Evolutionary conservation across 1,139 yeast species (phyloP).

Genomic region (Geotrichum klebahnii): DNA sequence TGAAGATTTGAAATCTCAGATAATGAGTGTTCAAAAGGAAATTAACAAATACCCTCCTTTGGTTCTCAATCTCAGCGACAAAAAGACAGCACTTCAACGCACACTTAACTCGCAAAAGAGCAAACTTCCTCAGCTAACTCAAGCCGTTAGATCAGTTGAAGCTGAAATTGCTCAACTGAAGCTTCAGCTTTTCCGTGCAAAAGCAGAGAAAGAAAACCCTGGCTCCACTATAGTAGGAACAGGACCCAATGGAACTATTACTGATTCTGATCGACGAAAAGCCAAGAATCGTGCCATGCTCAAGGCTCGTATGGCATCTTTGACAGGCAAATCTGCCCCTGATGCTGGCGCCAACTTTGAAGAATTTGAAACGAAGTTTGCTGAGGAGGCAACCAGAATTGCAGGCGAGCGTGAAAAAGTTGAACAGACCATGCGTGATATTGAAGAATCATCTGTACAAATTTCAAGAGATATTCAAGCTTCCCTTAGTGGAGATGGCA

Average conservation of each 20-base stretch:
- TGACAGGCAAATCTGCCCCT: slow-evolving; percentile 68
- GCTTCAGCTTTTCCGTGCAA: slow-evolving; percentile 55
- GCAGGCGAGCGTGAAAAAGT: slow-evolving; percentile 53
- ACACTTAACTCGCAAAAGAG: slow-evolving; percentile 58
- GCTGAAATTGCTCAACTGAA: slow-evolving; percentile 63
- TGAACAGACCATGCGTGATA: slow-evolving; percentile 55
- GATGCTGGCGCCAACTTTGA: slow-evolving; percentile 38
- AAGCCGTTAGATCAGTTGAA: slow-evolving; percentile 59
- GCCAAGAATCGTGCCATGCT: slow-evolving; percentile 73
- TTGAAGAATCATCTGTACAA: slow-evolving; percentile 67
- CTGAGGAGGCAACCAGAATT: slow-evolving; percentile 53
- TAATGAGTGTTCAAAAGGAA: slow-evolving; percentile 53
- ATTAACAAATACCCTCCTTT: slow-evolving; percentile 39
- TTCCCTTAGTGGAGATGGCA: slow-evolving; percentile 22
- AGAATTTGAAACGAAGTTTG: slow-evolving; percentile 53
- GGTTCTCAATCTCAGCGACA: slow-evolving; percentile 30
- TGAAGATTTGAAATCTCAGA: slow-evolving; percentile 58
- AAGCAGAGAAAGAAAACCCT: slow-evolving; percentile 61
- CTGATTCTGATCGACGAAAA: slow-evolving; percentile 74
- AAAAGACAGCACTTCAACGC: slow-evolving; percentile 46
- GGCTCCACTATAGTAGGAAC: slow-evolving; percentile 67
- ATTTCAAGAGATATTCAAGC: slow-evolving; percentile 59
- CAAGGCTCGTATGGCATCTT: slow-evolving; percentile 83
- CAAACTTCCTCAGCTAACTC: slow-evolving; percentile 63
- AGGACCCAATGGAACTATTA: slow-evolving; percentile 81